Evolutionary conservation across 306 rosid species (phyloP).

Genomic region (Begonia fuchsioides): DNA sequence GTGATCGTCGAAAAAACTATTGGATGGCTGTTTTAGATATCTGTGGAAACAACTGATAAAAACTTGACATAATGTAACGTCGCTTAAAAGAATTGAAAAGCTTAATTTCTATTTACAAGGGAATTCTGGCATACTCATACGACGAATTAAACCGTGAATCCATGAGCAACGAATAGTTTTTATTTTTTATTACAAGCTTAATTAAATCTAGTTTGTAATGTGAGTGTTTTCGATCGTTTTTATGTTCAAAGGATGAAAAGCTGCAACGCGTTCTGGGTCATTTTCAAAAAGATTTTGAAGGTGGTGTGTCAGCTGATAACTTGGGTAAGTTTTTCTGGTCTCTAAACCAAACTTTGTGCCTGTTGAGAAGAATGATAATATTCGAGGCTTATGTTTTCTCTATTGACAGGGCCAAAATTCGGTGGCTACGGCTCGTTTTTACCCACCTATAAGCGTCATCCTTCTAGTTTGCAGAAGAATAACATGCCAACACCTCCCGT

Average conservation of each 20-base stretch:
- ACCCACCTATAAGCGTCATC: slow-evolving; percentile 33
- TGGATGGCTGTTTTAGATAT: neutral
- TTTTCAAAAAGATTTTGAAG: slow-evolving; percentile 64
- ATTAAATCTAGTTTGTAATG: too few relatives aligned
- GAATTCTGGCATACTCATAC: neutral
- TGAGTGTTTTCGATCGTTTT: neutral
- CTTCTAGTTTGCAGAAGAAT: slow-evolving; percentile 23
- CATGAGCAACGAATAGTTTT: neutral
- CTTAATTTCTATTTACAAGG: too few relatives aligned
- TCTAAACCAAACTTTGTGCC: neutral
- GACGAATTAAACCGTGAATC: neutral
- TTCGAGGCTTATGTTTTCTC: slow-evolving; percentile 5
- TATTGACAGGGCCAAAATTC: slow-evolving; percentile 48
- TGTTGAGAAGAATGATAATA: slow-evolving; percentile 19
- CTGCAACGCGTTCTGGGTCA: slow-evolving; percentile 59
- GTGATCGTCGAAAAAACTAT: neutral
- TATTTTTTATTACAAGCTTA: too few relatives aligned
- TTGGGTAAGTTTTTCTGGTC: slow-evolving; percentile 49
- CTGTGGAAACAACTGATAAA: neutral
- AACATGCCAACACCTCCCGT: slow-evolving; percentile 24
- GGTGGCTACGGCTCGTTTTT: slow-evolving; percentile 78
- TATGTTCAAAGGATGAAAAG: slow-evolving; percentile 27
- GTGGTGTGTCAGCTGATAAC: slow-evolving; percentile 43
- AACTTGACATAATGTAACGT: neutral
- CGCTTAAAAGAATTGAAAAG: too few relatives aligned